phyloP scores from a whole-genome alignment of 2,329 filamentous ascomycete species.

The Ophiocordyceps camponoti-leonardi region DNA sequence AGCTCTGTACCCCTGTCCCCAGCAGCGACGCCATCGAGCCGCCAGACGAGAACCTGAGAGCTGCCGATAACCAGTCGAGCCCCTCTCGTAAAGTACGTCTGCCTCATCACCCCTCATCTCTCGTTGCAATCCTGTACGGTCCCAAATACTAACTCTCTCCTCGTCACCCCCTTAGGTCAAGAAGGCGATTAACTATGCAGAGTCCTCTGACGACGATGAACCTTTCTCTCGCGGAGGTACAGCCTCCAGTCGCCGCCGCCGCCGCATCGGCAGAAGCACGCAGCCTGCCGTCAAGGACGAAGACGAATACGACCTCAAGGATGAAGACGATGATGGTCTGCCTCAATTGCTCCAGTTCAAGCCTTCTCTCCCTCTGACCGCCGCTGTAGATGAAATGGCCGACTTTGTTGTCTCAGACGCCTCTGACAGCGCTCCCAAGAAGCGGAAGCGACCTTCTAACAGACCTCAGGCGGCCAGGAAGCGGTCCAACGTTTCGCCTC shows the following conservation, averaged over 20 bases:
- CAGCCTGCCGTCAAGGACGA: slow-evolving; percentile 49
- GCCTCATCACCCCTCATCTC: not conserved
- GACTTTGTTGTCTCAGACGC: slow-evolving; percentile 83
- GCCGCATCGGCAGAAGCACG: slow-evolving; percentile 14
- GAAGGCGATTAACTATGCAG: slow-evolving; percentile 60
- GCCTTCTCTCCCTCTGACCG: slow-evolving; percentile 1
- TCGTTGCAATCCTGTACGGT: not conserved
- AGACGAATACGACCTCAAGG: slow-evolving; percentile 52
- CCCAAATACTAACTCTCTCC: not conserved
- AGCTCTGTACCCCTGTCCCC: slow-evolving; percentile 50
- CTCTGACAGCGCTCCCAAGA: slow-evolving; percentile 58
- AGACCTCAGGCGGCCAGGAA: slow-evolving; percentile 41
- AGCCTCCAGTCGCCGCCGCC: slow-evolving; percentile 20
- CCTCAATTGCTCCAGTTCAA: not conserved
- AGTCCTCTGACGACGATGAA: slow-evolving; percentile 68
- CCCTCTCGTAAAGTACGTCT: slow-evolving; percentile 57
- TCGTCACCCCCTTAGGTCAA: slow-evolving; percentile 21
- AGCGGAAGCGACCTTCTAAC: slow-evolving; percentile 53
- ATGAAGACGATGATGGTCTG: slow-evolving; percentile 48
- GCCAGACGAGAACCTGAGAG: slow-evolving; percentile 32
- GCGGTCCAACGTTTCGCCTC: slow-evolving; percentile 35
- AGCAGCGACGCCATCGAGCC: slow-evolving; percentile 62
- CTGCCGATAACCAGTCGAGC: slow-evolving; percentile 37
- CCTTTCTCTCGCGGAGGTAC: slow-evolving; percentile 35
- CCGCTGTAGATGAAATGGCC: slow-evolving; percentile 46